Percentiles rank a stretch among this genome's conserved stretches.
These are phyloP conservation scores for Hypoxylon sp. DNA, from an alignment of 2,329 filamentous ascomycete genomes.

Conservation along the genomic window DNA sequence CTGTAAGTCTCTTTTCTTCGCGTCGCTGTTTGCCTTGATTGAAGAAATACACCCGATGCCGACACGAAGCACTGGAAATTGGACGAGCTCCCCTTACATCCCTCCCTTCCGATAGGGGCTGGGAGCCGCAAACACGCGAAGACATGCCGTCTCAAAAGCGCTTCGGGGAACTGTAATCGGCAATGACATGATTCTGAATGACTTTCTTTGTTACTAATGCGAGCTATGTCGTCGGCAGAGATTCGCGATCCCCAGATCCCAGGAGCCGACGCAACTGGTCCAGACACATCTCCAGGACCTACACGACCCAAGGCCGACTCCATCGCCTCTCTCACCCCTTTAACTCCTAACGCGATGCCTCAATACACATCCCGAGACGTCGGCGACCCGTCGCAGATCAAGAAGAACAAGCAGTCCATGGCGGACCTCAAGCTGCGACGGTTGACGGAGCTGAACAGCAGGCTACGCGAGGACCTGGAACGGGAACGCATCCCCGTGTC, in stretches of 20 bases:
- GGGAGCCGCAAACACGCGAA: conserved; percentile 22
- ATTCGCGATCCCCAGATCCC: conserved; percentile 35
- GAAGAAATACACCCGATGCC: conserved; percentile 16
- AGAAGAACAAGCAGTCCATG: conserved; percentile 99
- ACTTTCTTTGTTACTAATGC: conserved; percentile 29
- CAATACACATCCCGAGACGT: conserved; percentile 73
- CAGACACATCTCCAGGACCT: conserved; percentile 33
- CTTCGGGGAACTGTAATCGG: conserved; percentile 15
- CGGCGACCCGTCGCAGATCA: conserved; percentile 72
- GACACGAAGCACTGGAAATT: conserved; percentile 31
- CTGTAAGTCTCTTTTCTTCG: conserved; percentile 35
- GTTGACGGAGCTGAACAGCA: conserved; percentile 95
- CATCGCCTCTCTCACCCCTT: conserved; percentile 22
- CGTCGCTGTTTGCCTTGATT: conserved; percentile 19
- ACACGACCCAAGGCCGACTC: conserved; percentile 22
- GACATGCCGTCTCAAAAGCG: conserved; percentile 10
- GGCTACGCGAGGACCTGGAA: conserved; percentile 93
- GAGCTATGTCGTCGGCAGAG: conserved; percentile 33
- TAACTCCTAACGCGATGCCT: conserved; percentile 59
- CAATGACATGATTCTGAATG: conserved; percentile 26
- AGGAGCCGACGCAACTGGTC: conserved; percentile 34
- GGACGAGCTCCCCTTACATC: conserved; percentile 30
- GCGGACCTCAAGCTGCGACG: conserved; percentile 96
- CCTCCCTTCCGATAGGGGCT: conserved; percentile 34
- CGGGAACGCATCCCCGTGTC: conserved; percentile 95